A percentile compares a stretch with the other conserved stretches of the same genome.
These are phyloP conservation scores for Kurtzmaniella fragi DNA, from an alignment of 805 yeast species.

Conservation along the genomic window DNA sequence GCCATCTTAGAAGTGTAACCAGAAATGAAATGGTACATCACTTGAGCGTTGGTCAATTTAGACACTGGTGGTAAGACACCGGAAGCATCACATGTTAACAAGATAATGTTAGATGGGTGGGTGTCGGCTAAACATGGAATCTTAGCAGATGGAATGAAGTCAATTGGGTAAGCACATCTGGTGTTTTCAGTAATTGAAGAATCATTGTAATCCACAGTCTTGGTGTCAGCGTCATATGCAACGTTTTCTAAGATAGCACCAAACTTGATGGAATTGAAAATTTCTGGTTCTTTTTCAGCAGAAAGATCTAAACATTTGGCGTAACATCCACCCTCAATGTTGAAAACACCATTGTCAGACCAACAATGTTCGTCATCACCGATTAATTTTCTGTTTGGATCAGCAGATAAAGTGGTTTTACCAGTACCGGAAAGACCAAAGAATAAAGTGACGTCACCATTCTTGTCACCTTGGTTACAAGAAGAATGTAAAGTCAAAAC, in stretches of 20 bases:
- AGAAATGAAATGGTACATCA: conserved; percentile 97
- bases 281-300: conserved; percentile 95
- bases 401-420: conserved; percentile 95
- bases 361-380: conserved; percentile 99
- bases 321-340: conserved; percentile 99
- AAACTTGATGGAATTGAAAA: conserved; percentile 88
- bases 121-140: conserved; percentile 86
- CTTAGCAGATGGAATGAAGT: conserved; percentile 92
- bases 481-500: conserved; percentile 94
- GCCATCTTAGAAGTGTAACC: conserved; percentile 99
- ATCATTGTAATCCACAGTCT: conserved; percentile 82
- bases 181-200: conserved; percentile 90
- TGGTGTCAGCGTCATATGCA: conserved; percentile 70
- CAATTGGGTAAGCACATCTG: conserved; percentile 98
- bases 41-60: conserved; percentile 88
- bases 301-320: conserved; percentile 92
- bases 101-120: conserved; percentile 89
- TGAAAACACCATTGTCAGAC: conserved; percentile 97
- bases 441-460: conserved; percentile 88
- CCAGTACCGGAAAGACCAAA: conserved; percentile 98
- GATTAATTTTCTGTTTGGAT: conserved; percentile 85
- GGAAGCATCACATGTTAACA: conserved; percentile 95
- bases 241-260: conserved; percentile 95
- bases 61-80: conserved; percentile 98
- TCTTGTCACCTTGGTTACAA: conserved; percentile 79